Evolutionary conservation across 148 eudicot species (phyloP), one percentile per base, ranked within the genome.

Genomic region (Rheum nobile): DNA sequence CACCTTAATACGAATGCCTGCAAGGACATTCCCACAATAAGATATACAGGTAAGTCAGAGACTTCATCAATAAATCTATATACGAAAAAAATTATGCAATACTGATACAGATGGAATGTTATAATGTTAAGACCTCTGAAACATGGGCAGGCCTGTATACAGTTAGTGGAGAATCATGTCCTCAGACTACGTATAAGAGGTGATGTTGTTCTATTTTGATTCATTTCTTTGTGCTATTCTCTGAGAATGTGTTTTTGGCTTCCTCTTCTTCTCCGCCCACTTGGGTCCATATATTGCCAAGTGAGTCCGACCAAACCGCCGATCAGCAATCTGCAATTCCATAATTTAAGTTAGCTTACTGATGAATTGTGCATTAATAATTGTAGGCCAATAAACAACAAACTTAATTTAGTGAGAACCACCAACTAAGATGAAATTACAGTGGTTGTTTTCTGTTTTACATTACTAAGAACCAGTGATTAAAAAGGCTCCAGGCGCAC

Each of bases 281-380:
- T 82, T 79, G 67, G 98, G 98, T 67, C 97, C 97, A 80, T 93
- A 93, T 75, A 93, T 88, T 74, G 92, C 98, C 80, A 93, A 57
- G 84, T 91, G 86, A 26, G 98, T 93, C 71, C 97, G 85, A 22
- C 98, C 97, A 86, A 93, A 91, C 57, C 98, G 81, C 71, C 97
- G 85, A 78, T 93, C 98, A 75, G 90, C 80, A 68, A 93, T 86
- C 95, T 93, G 87, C 88, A 89, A 2, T 67, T 78, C 11, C 63
- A 77, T 6, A n/a, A 44, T 3, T 14, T 44, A 6, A 46, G 29
- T n/a, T 74, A 38, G 70, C 32, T 65, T 28, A 32, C 9, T 4
- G 4, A 4, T 32, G 70, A 32, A 6, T 26, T 61, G 37, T 61
- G 8, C 67, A 50, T 6, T 3, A 50, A 17, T 14, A 50, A 43